Conservation (phyloP, 345 rosid genomes). For the Ceriops decandra region DNA sequence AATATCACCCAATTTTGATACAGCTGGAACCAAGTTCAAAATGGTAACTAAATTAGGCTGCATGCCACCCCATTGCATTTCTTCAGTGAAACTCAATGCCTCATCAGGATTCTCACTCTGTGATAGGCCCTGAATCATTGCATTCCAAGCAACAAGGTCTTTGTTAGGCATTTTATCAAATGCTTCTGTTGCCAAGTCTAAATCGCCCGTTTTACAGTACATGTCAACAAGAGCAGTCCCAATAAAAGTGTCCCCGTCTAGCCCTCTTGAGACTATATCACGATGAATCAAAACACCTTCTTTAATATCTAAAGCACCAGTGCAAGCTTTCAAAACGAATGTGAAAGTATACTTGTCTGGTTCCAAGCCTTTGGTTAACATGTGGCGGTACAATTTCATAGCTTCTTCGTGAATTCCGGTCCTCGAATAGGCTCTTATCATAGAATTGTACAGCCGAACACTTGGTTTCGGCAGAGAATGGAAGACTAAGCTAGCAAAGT, state of each 20-base stretch:
- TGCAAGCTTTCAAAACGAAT: constrained; percentile 60
- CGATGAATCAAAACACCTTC: constrained; percentile 48
- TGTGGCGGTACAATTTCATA: constrained; percentile 33
- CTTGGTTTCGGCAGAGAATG: constrained; percentile 40
- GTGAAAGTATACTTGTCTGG: constrained; percentile 58
- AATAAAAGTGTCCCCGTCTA: constrained; percentile 50
- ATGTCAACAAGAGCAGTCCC: constrained; percentile 50
- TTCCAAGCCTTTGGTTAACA: constrained; percentile 37
- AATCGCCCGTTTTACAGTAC: constrained; percentile 48
- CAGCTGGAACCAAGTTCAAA: constrained; percentile 57
- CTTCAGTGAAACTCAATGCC: constrained; percentile 35
- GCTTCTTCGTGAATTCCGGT: constrained; percentile 36
- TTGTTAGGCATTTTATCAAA: constrained; percentile 49
- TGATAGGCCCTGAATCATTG: constrained; percentile 45
- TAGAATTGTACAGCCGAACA: constrained; percentile 43
- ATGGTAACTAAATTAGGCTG: constrained; percentile 41
- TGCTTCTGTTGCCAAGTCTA: constrained; percentile 37
- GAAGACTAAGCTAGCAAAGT: constrained; percentile 46
- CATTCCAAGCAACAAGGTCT: constrained; percentile 53
- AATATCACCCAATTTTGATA: constrained; percentile 40
- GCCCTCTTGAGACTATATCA: constrained; percentile 31
- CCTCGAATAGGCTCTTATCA: constrained; percentile 48
- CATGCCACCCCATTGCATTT: constrained; percentile 33
- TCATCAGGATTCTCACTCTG: constrained; percentile 30
- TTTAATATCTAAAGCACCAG: constrained; percentile 36